Base-by-base conservation (phyloP, 148 eudicot genomes). In the Fallopia convolvulus region DNA sequence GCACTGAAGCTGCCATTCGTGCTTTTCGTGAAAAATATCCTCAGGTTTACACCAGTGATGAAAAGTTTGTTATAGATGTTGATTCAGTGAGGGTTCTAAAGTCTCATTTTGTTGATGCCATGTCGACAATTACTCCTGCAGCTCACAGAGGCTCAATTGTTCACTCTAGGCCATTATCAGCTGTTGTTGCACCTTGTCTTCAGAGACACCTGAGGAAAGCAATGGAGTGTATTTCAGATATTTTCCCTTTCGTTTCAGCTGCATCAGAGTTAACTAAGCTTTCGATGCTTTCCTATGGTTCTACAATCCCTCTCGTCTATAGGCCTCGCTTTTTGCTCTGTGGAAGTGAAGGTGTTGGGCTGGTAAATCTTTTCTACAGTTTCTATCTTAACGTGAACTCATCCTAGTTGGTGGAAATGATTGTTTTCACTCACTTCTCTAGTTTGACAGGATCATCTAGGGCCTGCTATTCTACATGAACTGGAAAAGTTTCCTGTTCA, bases 71-170 rank as follows among this genome's bases (percentile, higher is more conserved):
- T 26, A 96, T 96, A 82, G 98, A 96, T 86, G 92, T 96, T 80
- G 99, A 96, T 58, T 90, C 97, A 40, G 93, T 96, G 73, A 85
- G 75, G 81, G 99, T 93, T 81, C 91, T 88, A 77, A 96, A 93
- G 82, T 82, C 74, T 87, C 94, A 96, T 79, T 93, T 96, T 81
- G 74, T 91, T 55, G 99, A 93, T 81, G 98, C 99, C 79, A 96
- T 93, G 99, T 87, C 90, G 46, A 85, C 98, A 77, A 96, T 96
- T 68, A 96, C 99, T 70, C 99, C 99, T 77, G 99, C 99, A 73
- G 97, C 99, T 81, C 99, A 93, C 82, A 90, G 99, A 91, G 99
- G 99, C 78, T 93, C 99, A 60, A 86, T 93, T 79, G 97, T 95
- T 72, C 97, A 92, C 70, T 95, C 99, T n/a, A 87, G 95, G 89